These are phyloP conservation scores for Phytophthora pistaciae DNA, from an alignment of 352 stramenopile genomes.

Conservation along the genomic window DNA sequence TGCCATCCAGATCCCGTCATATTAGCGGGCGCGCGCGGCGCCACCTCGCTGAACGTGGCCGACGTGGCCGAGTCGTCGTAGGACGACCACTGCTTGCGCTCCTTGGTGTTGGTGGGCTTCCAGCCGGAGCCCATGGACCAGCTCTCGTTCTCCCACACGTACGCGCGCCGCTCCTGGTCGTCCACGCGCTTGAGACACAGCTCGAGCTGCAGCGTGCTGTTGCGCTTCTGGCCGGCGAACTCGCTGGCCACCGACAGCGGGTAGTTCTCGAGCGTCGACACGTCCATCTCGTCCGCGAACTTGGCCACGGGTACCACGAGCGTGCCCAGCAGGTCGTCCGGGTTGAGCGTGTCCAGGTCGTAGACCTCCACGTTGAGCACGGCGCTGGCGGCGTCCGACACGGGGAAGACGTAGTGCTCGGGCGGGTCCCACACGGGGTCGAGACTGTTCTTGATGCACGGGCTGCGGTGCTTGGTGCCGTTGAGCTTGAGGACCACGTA, in stretches of 20 bases:
- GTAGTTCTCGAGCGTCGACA: conserved; percentile 61
- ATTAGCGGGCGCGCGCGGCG: conserved; percentile 45
- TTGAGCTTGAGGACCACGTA: conserved; percentile 73
- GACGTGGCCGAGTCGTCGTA: conserved; percentile 62
- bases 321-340: conserved; percentile 70
- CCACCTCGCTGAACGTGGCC: conserved; percentile 52
- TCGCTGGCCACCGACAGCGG: conserved; percentile 51
- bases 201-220: conserved; percentile 65
- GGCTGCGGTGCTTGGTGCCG: conserved; percentile 61
- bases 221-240: conserved; percentile 53
- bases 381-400: conserved; percentile 48
- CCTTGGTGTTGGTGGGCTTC: conserved; percentile 51
- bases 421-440: conserved; percentile 70
- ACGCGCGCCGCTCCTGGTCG: conserved; percentile 48
- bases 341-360: conserved; percentile 73
- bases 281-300: conserved; percentile 51
- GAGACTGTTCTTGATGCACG: conserved; percentile 69
- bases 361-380: conserved; percentile 68
- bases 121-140: conserved; percentile 61
- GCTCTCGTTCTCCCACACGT: conserved; percentile 76
- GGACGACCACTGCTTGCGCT: conserved; percentile 61
- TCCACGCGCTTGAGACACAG: conserved; percentile 50
- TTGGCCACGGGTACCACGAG: conserved; percentile 62
- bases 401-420: conserved; percentile 70
- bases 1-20: conserved; percentile 61